phyloP scores from a whole-genome alignment of 2,329 filamentous ascomycete species.

The Graphilbum ipis-grandicollis region DNA sequence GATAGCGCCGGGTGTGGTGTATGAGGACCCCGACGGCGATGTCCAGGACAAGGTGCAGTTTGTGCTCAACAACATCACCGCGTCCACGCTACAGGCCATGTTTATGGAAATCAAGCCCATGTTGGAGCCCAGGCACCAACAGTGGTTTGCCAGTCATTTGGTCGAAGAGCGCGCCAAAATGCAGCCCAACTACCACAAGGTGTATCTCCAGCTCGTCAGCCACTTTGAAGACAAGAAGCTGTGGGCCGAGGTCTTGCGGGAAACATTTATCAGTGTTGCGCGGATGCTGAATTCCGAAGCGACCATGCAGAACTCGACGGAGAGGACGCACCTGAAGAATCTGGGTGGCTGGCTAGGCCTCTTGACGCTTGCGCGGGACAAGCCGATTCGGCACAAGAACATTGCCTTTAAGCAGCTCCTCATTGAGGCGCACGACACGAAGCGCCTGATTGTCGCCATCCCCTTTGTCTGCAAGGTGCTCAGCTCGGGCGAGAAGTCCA shows the following conservation, averaged over 20 bases:
- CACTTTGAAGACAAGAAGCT: slow-evolving; percentile 63
- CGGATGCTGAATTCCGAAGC: slow-evolving; percentile 80
- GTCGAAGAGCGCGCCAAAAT: slow-evolving; percentile 94
- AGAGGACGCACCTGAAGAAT: slow-evolving; percentile 81
- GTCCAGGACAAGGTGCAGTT: slow-evolving; percentile 90
- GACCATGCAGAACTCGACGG: slow-evolving; percentile 67
- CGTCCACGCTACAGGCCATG: slow-evolving; percentile 72
- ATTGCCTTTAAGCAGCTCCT: slow-evolving; percentile 94
- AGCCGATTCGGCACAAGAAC: slow-evolving; percentile 89
- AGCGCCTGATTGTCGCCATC: slow-evolving; percentile 80
- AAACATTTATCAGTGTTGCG: slow-evolving; percentile 77
- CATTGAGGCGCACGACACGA: slow-evolving; percentile 83
- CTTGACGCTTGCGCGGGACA: slow-evolving; percentile 80
- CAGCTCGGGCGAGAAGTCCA: slow-evolving; percentile 66
- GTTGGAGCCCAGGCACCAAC: slow-evolving; percentile 65
- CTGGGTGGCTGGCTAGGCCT: slow-evolving; percentile 87
- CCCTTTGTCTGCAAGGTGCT: slow-evolving; percentile 97
- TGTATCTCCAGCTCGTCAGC: slow-evolving; percentile 80
- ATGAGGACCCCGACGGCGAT: slow-evolving; percentile 69
- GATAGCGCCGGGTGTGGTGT: slow-evolving; percentile 42
- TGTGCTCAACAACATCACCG: slow-evolving; percentile 89
- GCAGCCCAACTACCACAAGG: slow-evolving; percentile 87
- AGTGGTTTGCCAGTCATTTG: slow-evolving; percentile 92
- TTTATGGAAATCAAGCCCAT: slow-evolving; percentile 65
- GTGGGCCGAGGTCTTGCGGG: slow-evolving; percentile 78